phyloP scores from a whole-genome alignment of 2,329 filamentous ascomycete genomes.

The Scedosporium boydii region DNA sequence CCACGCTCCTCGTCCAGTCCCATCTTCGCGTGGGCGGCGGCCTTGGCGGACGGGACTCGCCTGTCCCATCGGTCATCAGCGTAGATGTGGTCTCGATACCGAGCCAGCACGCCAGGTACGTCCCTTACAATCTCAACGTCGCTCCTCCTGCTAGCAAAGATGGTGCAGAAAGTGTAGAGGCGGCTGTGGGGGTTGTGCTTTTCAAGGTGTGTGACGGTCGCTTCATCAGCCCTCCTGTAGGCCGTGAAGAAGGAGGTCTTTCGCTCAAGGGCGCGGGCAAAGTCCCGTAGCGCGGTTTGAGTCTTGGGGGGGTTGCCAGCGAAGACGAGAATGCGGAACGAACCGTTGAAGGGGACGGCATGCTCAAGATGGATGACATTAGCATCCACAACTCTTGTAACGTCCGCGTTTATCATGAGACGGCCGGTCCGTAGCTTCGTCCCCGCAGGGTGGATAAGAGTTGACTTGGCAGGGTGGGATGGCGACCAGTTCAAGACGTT shows the following conservation, averaged over 20 bases:
- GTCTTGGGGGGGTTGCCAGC: slow-evolving; percentile 58
- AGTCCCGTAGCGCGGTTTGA: slow-evolving; percentile 56
- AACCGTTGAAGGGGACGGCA: slow-evolving; percentile 78
- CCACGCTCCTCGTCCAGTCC: slow-evolving; percentile 65
- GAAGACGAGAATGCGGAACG: slow-evolving; percentile 80
- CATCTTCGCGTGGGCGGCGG: slow-evolving; percentile 78
- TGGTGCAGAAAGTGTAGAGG: slow-evolving; percentile 71
- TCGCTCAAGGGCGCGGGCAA: slow-evolving; percentile 54
- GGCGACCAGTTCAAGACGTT: slow-evolving; percentile 80
- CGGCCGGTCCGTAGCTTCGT: slow-evolving; percentile 64
- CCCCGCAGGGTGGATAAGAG: slow-evolving; percentile 56
- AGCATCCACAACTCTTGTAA: slow-evolving; percentile 79
- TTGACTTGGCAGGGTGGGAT: slow-evolving; percentile 60
- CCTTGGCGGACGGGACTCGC: slow-evolving; percentile 58
- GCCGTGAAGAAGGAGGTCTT: slow-evolving; percentile 63
- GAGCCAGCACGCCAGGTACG: slow-evolving; percentile 59
- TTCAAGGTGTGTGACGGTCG: slow-evolving; percentile 64
- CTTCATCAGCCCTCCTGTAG: slow-evolving; percentile 54
- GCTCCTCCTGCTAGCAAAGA: slow-evolving; percentile 60
- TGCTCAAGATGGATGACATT: slow-evolving; percentile 88
- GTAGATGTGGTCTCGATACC: slow-evolving; percentile 77
- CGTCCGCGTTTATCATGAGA: slow-evolving; percentile 67
- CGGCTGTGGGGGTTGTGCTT: slow-evolving; percentile 73
- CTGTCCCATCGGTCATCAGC: slow-evolving; percentile 74
- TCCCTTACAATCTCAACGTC: slow-evolving; percentile 64